phyloP scores from a whole-genome alignment of 768 basidiomycete species.

The Suillus sp. region DNA sequence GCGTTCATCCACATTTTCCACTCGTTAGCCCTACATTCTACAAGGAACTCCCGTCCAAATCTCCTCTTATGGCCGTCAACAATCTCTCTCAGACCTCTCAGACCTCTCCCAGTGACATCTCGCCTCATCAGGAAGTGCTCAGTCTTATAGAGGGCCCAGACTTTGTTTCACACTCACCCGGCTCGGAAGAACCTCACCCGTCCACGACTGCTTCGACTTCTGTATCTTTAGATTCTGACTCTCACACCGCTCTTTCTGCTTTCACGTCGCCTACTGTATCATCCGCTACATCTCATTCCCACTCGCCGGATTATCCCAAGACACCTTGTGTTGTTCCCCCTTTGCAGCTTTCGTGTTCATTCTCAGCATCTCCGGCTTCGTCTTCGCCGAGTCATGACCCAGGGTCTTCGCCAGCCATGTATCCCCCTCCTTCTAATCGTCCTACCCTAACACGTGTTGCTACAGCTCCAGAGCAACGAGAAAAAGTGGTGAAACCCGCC shows the following conservation, averaged over 20 bases:
- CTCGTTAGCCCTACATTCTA: conserved; percentile 21
- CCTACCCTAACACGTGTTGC: neutral
- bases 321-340: conserved; percentile 7
- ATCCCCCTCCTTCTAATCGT: conserved; percentile 2
- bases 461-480: conserved; percentile 9
- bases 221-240: conserved; percentile 16
- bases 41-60: conserved; percentile 31
- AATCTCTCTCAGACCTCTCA: conserved; percentile 8
- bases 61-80: conserved; percentile 28
- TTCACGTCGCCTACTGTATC: conserved; percentile 19
- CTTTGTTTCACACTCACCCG: conserved; percentile 8
- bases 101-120: conserved; percentile 4
- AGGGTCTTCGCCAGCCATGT: neutral
- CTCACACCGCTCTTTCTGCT: conserved; percentile 11
- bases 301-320: conserved; percentile 6
- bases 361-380: neutral
- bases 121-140: neutral
- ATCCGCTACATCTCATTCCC: conserved; percentile 15
- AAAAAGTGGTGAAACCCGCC: conserved; percentile 3
- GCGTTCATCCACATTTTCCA: conserved; percentile 45
- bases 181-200: neutral
- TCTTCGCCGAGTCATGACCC: neutral
- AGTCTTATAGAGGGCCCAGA: neutral
- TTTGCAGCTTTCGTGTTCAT: neutral
- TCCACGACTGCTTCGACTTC: conserved; percentile 8